Conservation (phyloP, 2,329 filamentous ascomycete genomes). For the Lasiodiplodia sp. region DNA sequence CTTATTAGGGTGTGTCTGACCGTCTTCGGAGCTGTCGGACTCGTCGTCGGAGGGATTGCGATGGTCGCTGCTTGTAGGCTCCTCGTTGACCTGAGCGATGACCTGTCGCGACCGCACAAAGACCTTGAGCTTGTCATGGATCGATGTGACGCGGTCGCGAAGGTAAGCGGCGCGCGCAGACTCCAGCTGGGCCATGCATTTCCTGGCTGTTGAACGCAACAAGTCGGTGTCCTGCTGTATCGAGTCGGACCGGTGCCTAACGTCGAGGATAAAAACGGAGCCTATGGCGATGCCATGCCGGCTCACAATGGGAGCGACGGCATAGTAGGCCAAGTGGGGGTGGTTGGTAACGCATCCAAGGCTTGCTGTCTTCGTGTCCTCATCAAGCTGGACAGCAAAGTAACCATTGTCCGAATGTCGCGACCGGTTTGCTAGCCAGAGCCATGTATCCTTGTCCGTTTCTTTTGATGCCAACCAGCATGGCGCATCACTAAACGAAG, state of each 20-base stretch:
- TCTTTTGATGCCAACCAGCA: not conserved
- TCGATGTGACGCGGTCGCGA: not conserved
- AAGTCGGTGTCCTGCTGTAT: slow-evolving; percentile 13
- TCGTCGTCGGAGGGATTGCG: no score
- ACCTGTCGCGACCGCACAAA: not conserved
- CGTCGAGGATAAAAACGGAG: slow-evolving; percentile 31
- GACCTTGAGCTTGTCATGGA: not conserved
- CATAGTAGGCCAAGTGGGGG: slow-evolving; percentile 26
- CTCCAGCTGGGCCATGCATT: slow-evolving; percentile 32
- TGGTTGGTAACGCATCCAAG: not conserved
- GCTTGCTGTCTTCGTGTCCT: not conserved
- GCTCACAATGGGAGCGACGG: slow-evolving; percentile 30
- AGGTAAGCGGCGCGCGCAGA: not conserved
- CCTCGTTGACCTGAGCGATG: not conserved
- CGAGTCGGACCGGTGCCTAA: not conserved
- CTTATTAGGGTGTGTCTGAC: no score
- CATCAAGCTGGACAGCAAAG: not conserved
- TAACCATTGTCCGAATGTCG: not conserved
- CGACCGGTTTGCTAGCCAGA: not conserved
- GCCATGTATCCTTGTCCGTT: not conserved
- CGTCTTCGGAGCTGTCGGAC: no score
- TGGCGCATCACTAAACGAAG: not conserved
- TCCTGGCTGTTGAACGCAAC: slow-evolving; percentile 23
- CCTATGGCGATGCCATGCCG: slow-evolving; percentile 31
- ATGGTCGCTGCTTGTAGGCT: not conserved